Base-by-base conservation (phyloP, 179 eudicot genomes). In the Nepenthes alata region DNA sequence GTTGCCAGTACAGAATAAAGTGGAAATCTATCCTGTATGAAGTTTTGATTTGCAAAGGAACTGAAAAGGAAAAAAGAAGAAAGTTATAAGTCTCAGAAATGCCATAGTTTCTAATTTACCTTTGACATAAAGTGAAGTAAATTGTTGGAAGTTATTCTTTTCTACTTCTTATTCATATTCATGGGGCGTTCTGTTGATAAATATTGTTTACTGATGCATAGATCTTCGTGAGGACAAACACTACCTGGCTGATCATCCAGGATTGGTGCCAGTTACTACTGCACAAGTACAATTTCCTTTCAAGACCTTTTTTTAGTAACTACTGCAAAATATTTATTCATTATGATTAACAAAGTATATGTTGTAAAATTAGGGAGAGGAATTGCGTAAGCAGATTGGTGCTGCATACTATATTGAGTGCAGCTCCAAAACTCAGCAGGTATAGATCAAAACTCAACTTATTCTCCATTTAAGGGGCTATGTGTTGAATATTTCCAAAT, bases 341-440 rank as follows among this genome's bases (percentile, higher is more conserved):
- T 5, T 14, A 35, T 0, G 9, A 5, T 47, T 36, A 10, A 8
- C 38, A 67, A 4, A 41, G 6, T 41, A 41, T 4, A 41, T 41
- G 6, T 7, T 41, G 45, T 41, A 4, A 41, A 41, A 41, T 63
- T 73, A 91, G 97, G 97, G 97, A 11, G 95, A 88, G 74, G 97
- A 91, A 72, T 88, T 91, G 8, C 96, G 97, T 35, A 91, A 86
- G 63, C 97, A 88, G 76, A 86, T 91, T 74, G 96, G 97, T 68
- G 96, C 97, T 36, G 64, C 77, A 55, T 84, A 78, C 66, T 88
- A 88, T 68, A 78, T 91, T 38, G 97, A 91, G 72, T 91, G 96
- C 82, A 91, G 97, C 83, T 86, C 97, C 9, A 91, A 91, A 72
- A 91, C 97, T 74, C 97, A 91, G 63, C 97, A 91, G 97, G 97